phyloP scores from a whole-genome alignment of 768 basidiomycete genomes.

The Lactarius hengduanensis region DNA sequence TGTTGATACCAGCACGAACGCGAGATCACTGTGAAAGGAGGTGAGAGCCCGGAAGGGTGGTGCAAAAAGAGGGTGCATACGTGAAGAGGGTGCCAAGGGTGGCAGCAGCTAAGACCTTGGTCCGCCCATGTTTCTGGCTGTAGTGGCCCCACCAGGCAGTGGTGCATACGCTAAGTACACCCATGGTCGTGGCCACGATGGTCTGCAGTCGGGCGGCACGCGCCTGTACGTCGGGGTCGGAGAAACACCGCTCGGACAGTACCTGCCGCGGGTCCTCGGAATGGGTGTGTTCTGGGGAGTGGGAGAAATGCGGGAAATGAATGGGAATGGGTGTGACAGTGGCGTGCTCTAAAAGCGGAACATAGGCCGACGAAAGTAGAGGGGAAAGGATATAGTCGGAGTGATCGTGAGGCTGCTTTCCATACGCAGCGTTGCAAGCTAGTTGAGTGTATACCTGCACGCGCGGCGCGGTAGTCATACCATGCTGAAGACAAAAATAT shows the following conservation, averaged over 20 bases:
- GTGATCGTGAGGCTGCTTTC: slow-evolving; percentile 42
- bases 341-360: background rate
- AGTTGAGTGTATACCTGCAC: slow-evolving; percentile 80
- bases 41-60: slow-evolving; percentile 6
- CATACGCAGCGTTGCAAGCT: slow-evolving; percentile 60
- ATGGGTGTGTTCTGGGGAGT: slow-evolving; percentile 32
- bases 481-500: slow-evolving; percentile 49
- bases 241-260: slow-evolving; percentile 41
- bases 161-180: slow-evolving; percentile 73
- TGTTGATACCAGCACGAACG: slow-evolving; percentile 76
- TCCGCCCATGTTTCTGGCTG: slow-evolving; percentile 75
- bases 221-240: slow-evolving; percentile 59
- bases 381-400: slow-evolving; percentile 14
- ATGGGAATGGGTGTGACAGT: slow-evolving; percentile 4
- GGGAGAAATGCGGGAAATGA: slow-evolving; percentile 20
- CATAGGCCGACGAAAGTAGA: slow-evolving; percentile 9
- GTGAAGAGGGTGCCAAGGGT: slow-evolving; percentile 69
- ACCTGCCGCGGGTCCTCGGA: slow-evolving; percentile 42
- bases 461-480: slow-evolving; percentile 74
- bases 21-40: slow-evolving; percentile 57
- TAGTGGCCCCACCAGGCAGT: slow-evolving; percentile 87
- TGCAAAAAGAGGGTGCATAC: slow-evolving; percentile 52
- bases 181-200: slow-evolving; percentile 74
- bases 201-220: slow-evolving; percentile 74
- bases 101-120: slow-evolving; percentile 64